Conservation (phyloP, 1,284 basidiomycete species). For the Coniferiporia sulphurascens region DNA sequence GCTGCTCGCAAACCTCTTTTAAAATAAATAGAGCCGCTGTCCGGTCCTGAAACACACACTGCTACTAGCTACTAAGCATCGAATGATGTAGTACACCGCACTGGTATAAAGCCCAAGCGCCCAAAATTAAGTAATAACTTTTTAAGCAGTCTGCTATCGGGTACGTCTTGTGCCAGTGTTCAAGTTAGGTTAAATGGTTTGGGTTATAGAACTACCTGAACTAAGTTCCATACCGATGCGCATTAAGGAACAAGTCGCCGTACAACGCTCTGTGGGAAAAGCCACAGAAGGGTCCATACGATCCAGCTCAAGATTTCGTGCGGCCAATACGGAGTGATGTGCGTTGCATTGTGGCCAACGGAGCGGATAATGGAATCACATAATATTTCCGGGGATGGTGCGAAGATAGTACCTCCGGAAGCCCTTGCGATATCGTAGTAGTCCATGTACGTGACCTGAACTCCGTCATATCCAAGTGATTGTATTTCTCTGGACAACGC, state of each 20-base stretch:
- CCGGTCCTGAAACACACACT: too few species aligned
- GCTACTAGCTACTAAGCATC: too few species aligned
- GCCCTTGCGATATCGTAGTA: slow-evolving; percentile 2
- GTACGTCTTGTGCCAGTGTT: too few species aligned
- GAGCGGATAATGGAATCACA: slow-evolving; percentile 7
- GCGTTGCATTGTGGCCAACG: not conserved
- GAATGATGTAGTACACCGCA: too few species aligned
- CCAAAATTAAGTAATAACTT: too few species aligned
- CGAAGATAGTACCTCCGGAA: not conserved
- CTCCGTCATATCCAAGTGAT: not conserved
- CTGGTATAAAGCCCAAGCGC: too few species aligned
- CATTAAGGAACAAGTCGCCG: not conserved
- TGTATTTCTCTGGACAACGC: slow-evolving; percentile 3
- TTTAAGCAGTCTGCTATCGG: too few species aligned
- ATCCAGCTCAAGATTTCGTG: slow-evolving; percentile 10
- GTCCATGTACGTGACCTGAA: slow-evolving; percentile 10
- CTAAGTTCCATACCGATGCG: too few species aligned
- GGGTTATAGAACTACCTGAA: too few species aligned
- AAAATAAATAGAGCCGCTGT: too few species aligned
- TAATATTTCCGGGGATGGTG: not conserved
- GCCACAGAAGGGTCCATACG: slow-evolving; percentile 2
- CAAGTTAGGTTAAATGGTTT: too few species aligned
- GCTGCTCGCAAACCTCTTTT: too few species aligned
- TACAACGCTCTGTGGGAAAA: slow-evolving; percentile 1
- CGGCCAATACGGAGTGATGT: slow-evolving; percentile 12